Base-by-base conservation (phyloP, 2,329 filamentous ascomycete genomes). In the Sordariomycetes sp. region DNA sequence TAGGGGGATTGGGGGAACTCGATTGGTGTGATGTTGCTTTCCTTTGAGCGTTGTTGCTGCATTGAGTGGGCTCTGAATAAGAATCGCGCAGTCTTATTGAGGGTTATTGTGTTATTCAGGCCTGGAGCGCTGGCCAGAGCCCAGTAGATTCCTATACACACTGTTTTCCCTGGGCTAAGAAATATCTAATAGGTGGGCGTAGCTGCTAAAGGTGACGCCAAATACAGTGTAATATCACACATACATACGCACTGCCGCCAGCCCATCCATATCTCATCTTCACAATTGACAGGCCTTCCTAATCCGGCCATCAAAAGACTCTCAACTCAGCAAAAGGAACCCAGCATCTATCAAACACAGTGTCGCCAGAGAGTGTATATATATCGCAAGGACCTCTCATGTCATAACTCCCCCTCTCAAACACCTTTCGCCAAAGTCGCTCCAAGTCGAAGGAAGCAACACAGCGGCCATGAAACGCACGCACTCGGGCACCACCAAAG, bases 1-100 rank as follows among this genome's bases (percentile, higher is more conserved):
- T 72, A 66, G 37, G 46, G 24, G 46, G 28, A 50, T 14, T 20
- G 8, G 46, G 22, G n/a, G 46, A 50, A 43, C 4, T 16, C 6
- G 18, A 48, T n/a, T 20, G 43, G 43, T 22, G 43, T 22, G n/a
- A 12, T 24, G 46, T 8, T 54, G 22, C 52, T 46, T 46, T n/a
- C 40, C 18, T 46, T 46, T 46, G 40, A 18, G 40, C 40, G 40
- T 46, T 46, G 40, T 7, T 46, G 16, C 18, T 6, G 40, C 40
- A 46, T 46, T 46, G 40, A 46, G 40, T 46, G 40, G 16, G 18
- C 5, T 46, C 14, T n/a, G 18, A n/a, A n/a, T 7, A 46, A n/a
- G 5, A n/a, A 18, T 4, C 40, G 40, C 8, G 28, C 28, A 46
- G 40, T 46, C 40, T 46, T 46, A 46, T 46, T 46, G 40, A 46